Evolutionary conservation across 352 stramenopile species (phyloP).

Genomic region (Phytophthora brassicae): DNA sequence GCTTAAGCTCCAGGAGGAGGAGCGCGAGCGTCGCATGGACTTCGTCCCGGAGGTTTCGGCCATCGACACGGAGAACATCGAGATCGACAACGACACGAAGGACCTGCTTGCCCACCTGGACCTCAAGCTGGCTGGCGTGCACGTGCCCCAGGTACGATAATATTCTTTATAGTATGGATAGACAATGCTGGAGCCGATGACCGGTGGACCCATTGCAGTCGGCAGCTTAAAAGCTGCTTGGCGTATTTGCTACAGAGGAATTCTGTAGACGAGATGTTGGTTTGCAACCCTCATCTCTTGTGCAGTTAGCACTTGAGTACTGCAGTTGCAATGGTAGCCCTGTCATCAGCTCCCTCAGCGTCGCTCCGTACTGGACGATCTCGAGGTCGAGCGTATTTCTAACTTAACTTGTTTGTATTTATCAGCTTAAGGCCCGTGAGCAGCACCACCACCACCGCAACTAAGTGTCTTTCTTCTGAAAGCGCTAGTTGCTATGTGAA

Average conservation of each 20-base stretch:
- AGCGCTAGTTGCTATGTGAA: constrained; percentile 16
- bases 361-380: constrained; percentile 23
- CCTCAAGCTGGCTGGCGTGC: constrained; percentile 91
- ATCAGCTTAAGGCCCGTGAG: constrained; percentile 68
- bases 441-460: constrained; percentile 80
- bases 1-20: constrained; percentile 99
- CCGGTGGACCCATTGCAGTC: constrained; percentile 71
- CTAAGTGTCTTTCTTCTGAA: constrained; percentile 44
- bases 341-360: constrained; percentile 57
- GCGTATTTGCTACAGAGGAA: constrained; percentile 9
- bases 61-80: constrained; percentile 93
- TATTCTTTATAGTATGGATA: constrained; percentile 12
- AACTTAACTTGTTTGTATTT: constrained; percentile 10
- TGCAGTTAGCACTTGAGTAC: constrained; percentile 1
- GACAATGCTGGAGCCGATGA: constrained; percentile 85
- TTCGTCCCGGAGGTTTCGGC: constrained; percentile 98
- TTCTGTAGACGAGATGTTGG: constrained; percentile 4
- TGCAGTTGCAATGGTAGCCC: constrained; percentile 9
- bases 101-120: constrained; percentile 97
- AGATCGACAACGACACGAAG: constrained; percentile 98
- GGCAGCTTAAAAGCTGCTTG: background rate
- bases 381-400: constrained; percentile 44
- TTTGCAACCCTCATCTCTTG: background rate
- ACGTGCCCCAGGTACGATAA: constrained; percentile 83
- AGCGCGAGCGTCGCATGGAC: constrained; percentile 99